Evolutionary conservation across 306 rosid species (phyloP), one percentile per base, ranked within the genome.

Genomic region (Vigna trinervia): DNA sequence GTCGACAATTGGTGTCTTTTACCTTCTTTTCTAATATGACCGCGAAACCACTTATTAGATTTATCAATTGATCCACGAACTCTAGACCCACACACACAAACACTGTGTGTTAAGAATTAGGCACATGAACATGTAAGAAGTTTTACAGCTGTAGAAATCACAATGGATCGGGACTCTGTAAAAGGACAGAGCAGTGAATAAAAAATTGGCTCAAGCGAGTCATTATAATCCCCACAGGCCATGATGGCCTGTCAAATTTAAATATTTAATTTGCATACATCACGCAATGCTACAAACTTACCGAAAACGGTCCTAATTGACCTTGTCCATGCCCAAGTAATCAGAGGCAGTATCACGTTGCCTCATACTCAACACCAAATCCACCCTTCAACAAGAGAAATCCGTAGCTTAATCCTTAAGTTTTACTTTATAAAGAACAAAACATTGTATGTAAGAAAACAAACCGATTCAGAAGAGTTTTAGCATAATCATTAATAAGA

Each of bases 291-390:
- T 62, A 75, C 60, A 53, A 39, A 30, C 43, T 28, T 12, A 38
- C 19, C 2, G 13, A 22, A 12, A 59, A 9, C 58, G 47, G 46
- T 36, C 73, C 17, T 17, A 52, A 54, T 15, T 41, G 32, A 61
- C 68, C 69, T 17, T 58, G 52, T 54, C 69, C 52, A 54, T 69
- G 76, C 34, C 59, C 63, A 43, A 28, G 50, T 20, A 69, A 4
- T 67, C 28, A 53, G 43, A 36, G 28, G 47, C 36, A 66, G 68
- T 45, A 54, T 66, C 69, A 68, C 50, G 50, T 69, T 68, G 30
- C 52, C 70, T 30, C 70, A 26, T 52, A 57, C 46, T 68, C 68
- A 26, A 26, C 30, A 10, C 47, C 58, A 52, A 38, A 54, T 65
- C 34, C 52, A 58, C 30, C 56, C 8, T 67, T 66, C 15, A 56